These are phyloP conservation scores for Diaporthe citriasiana DNA, from an alignment of 2,329 filamentous ascomycete genomes.

Conservation along the genomic window DNA sequence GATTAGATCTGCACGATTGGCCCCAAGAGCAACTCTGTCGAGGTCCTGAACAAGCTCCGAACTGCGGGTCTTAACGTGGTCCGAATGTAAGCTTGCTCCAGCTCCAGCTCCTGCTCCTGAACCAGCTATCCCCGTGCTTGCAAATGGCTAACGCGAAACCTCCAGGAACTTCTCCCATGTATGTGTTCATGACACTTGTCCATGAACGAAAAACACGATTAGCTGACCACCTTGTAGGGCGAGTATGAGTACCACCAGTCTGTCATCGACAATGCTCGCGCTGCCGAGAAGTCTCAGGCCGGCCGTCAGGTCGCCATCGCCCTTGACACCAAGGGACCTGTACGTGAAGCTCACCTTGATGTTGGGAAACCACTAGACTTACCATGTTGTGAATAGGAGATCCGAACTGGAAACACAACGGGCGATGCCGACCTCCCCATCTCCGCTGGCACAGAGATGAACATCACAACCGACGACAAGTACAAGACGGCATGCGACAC, in stretches of 20 bases:
- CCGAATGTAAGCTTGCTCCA: slow-evolving; percentile 81
- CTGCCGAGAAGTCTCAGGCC: slow-evolving; percentile 81
- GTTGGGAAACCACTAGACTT: not conserved
- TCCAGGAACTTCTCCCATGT: slow-evolving; percentile 44
- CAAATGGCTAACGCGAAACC: slow-evolving; percentile 13
- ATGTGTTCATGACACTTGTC: slow-evolving; percentile 33
- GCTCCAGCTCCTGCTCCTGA: not conserved
- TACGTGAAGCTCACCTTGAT: slow-evolving; percentile 27
- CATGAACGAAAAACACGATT: not conserved
- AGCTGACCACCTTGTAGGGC: slow-evolving; percentile 61
- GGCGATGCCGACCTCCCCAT: slow-evolving; percentile 85
- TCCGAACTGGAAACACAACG: slow-evolving; percentile 71
- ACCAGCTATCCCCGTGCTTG: not conserved
- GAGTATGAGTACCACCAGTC: slow-evolving; percentile 96
- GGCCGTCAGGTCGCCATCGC: slow-evolving; percentile 96
- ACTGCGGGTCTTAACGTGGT: slow-evolving; percentile 95
- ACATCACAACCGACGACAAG: slow-evolving; percentile 96
- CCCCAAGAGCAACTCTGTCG: slow-evolving; percentile 97
- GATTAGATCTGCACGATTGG: slow-evolving; percentile 91
- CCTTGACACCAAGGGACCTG: slow-evolving; percentile 79
- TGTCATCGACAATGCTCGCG: slow-evolving; percentile 94
- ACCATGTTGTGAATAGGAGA: slow-evolving; percentile 39
- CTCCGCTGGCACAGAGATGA: slow-evolving; percentile 84
- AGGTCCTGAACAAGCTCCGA: slow-evolving; percentile 96
- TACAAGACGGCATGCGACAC: slow-evolving; percentile 88